Evolutionary conservation across 75 land plant genomes (phyloP).

Genomic region (Pseudotsuga menziesii): DNA sequence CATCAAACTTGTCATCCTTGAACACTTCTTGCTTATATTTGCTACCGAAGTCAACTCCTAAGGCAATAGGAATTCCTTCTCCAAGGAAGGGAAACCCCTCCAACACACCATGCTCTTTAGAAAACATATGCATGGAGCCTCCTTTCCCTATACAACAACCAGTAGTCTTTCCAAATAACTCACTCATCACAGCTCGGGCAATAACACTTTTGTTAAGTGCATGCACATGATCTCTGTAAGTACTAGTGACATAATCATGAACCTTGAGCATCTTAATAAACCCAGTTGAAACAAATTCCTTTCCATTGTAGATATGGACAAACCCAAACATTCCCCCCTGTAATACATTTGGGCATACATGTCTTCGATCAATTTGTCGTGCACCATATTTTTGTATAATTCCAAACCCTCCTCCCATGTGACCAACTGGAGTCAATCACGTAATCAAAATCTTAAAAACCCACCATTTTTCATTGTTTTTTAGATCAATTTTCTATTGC

Average conservation of each 20-base stretch:
- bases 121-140: too few species aligned
- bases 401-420: slow-evolving; percentile 71
- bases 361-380: slow-evolving; percentile 86
- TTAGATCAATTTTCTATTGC: too few species aligned
- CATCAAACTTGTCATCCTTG: slow-evolving; percentile 46
- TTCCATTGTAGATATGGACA: slow-evolving; percentile 96
- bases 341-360: slow-evolving; percentile 99
- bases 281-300: too few species aligned
- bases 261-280: slow-evolving; percentile 68
- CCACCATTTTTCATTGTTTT: too few species aligned
- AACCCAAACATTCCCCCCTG: too few species aligned
- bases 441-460: too few species aligned
- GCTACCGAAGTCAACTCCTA: too few species aligned
- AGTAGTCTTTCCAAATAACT: slow-evolving; percentile 90
- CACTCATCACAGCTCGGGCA: slow-evolving; percentile 74
- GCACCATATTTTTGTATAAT: slow-evolving; percentile 81
- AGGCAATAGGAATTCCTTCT: slow-evolving; percentile 94
- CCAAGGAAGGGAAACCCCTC: slow-evolving; percentile 97
- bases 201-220: slow-evolving; percentile 90
- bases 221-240: slow-evolving; percentile 91
- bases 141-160: too few species aligned
- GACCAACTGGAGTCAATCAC: slow-evolving; percentile 70
- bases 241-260: slow-evolving; percentile 68
- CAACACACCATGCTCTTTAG: slow-evolving; percentile 68
- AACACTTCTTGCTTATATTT: too few species aligned